Base-by-base conservation (phyloP, 2,329 filamentous ascomycete genomes). In the Orbilia javanica region DNA sequence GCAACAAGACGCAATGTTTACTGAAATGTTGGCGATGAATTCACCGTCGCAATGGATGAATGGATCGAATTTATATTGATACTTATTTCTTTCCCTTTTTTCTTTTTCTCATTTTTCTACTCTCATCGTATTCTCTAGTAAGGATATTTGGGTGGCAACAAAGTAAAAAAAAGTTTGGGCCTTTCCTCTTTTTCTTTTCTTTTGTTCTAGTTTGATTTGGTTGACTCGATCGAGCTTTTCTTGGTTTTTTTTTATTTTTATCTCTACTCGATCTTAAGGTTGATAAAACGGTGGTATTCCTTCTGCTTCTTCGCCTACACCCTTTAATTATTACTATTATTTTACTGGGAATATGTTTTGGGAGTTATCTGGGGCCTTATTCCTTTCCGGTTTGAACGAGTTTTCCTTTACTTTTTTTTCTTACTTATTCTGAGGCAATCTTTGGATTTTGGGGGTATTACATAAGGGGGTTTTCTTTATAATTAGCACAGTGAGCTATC, bases 1-100 rank as follows among this genome's bases (percentile, higher is more conserved):
- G 20, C 75, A 79, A 13, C 68, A 73, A n/a, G 55, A 74, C 27
- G 75, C 75, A 15, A 79, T 79, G 48, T 79, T 79, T 46, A 57
- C 68, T n/a, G 75, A 79, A 15, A 74, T 79, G 64, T 27, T 79
- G 11, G 53, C 69, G 31, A 70, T 79, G 68, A 73, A 69, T 53
- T 69, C 75, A n/a, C 75, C 69, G 42, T 79, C 68, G 27, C 68
- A 67, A 27, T 76, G 72, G 74, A 52, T 67, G 44, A 60, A 73
- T 29, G 55, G 48, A 22, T 67, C 71, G 63, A 72, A 72, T 68
- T n/a, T 71, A 44, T 78, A 67, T 20, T 15, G 36, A 29, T n/a
- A n/a, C n/a, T 67, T 44, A 55, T 60, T 15, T n/a, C 20, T 25
- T 22, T 50, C 22, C 1, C 44, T 50, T 25, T 50, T 20, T 15